Evolutionary conservation across 352 stramenopile genomes (phyloP).

Genomic region (Plasmopara viticola): DNA sequence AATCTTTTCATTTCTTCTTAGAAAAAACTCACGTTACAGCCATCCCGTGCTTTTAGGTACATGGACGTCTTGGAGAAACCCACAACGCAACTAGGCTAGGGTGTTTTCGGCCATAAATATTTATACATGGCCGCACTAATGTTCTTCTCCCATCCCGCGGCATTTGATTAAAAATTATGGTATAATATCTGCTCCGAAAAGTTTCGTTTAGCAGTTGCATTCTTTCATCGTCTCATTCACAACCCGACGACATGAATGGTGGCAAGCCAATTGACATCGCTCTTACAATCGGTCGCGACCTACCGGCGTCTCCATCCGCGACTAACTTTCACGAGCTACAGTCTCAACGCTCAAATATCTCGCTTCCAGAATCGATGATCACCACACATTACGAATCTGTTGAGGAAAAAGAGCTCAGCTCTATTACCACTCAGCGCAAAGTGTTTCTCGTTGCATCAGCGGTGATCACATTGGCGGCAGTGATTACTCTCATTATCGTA

Average conservation of each 20-base stretch:
- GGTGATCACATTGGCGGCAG: conserved; percentile 12
- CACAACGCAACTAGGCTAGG: too few relatives aligned
- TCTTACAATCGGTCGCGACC: conserved; percentile 4
- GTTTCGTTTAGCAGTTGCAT: background rate
- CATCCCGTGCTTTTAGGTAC: too few relatives aligned
- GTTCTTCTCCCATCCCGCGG: background rate
- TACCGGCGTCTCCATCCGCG: conserved; percentile 8
- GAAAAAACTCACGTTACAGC: too few relatives aligned
- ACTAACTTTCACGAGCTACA: conserved; percentile 9
- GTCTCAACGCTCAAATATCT: conserved; percentile 5
- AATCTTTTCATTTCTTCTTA: too few relatives aligned
- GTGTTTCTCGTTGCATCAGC: conserved; percentile 7
- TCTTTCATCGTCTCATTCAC: background rate
- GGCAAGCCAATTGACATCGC: conserved; percentile 3
- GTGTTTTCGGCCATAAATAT: too few relatives aligned
- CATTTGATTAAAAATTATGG: background rate
- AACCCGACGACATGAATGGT: background rate
- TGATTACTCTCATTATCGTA: conserved; percentile 16
- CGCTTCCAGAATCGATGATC: conserved; percentile 5
- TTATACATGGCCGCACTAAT: background rate
- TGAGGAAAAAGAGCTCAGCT: conserved; percentile 7
- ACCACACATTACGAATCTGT: conserved; percentile 7
- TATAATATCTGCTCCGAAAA: background rate
- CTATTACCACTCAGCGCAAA: conserved; percentile 18
- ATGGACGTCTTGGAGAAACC: too few relatives aligned